Base-by-base conservation (phyloP, 2,329 filamentous ascomycete genomes). In the Sclerotinia nivalis region DNA sequence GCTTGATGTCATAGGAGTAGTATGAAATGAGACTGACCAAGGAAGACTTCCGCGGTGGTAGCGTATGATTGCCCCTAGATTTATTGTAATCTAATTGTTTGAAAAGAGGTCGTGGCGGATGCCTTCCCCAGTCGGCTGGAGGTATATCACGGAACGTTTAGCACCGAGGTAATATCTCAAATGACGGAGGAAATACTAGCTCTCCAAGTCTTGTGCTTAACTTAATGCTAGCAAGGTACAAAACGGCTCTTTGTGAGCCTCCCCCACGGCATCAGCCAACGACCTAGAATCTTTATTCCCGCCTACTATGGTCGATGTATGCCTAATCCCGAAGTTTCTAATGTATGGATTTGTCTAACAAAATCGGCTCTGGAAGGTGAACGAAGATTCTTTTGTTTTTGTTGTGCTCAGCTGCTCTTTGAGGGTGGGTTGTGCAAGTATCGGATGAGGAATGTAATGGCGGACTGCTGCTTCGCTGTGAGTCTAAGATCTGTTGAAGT, bases 201-300 rank as follows among this genome's bases (percentile, higher is more conserved):
- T 52, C 49, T 40, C 55, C 25, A 13, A 43, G 20, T 62, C 40
- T 65, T 65, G 50, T 69, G 49, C 59, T 55, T 60, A 65, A 50
- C 59, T 55, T 60, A 69, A 50, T 65, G 50, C 49, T 50, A 65
- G 60, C 67, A 34, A 69, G 56, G 47, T 56, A 69, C 50, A 56
- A 59, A 58, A 34, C 67, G 40, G 67, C 58, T 55, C 67, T 69
- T 28, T 55, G 61, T 64, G 56, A 69, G 68, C 68, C 61, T 60
- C 61, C 68, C 68, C 68, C 56, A 55, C 67, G 67, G 67, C 68
- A 69, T 69, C 68, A 37, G 68, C 61, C 68, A 47, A 59, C 54
- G 49, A 59, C 60, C 31, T 37, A 28, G 34, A 67, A 64, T 69
- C 22, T 25, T 45, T 34, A 28, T 49, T 52, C 61, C 47, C 47